Evolutionary conservation across 2,329 filamentous ascomycete species (phyloP).

Genomic region (Arthrobotrys musiformis): DNA sequence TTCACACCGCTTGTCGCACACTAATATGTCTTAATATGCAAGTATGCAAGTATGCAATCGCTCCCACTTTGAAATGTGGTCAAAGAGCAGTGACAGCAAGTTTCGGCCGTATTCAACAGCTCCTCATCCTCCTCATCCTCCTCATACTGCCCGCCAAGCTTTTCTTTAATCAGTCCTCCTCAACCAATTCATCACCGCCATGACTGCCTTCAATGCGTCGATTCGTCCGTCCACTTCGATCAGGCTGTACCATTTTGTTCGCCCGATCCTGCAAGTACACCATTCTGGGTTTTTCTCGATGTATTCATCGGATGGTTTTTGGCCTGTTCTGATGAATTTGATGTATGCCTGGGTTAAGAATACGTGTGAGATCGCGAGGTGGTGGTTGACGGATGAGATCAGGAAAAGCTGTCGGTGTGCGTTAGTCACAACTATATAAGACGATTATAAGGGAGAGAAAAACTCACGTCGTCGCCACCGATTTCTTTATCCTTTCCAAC

Average conservation of each 20-base stretch:
- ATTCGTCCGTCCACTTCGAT: constrained; percentile 56
- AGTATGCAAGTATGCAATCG: not conserved
- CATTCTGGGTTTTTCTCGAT: constrained; percentile 47
- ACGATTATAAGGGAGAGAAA: not conserved
- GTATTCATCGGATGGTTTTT: constrained; percentile 47
- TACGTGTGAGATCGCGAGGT: constrained; percentile 58
- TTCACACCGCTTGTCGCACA: not conserved
- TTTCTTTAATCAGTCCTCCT: constrained; percentile 54
- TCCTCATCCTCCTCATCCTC: too few relatives aligned
- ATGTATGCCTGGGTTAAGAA: constrained; percentile 58
- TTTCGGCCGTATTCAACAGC: too few relatives aligned
- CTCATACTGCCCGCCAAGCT: not conserved
- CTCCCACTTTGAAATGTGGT: not conserved
- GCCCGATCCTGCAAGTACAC: constrained; percentile 54
- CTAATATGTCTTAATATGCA: not conserved
- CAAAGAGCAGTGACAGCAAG: too few relatives aligned
- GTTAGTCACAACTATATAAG: not conserved
- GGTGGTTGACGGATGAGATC: constrained; percentile 58
- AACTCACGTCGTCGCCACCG: constrained; percentile 46
- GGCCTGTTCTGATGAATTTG: constrained; percentile 58
- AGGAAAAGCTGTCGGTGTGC: constrained; percentile 56
- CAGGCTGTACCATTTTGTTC: constrained; percentile 58
- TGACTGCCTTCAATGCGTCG: constrained; percentile 57
- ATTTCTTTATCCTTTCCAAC: constrained; percentile 26
- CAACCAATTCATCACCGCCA: constrained; percentile 57